phyloP scores from a whole-genome alignment of 208 protist genomes.

The Trypanosomatidae sp. region DNA sequence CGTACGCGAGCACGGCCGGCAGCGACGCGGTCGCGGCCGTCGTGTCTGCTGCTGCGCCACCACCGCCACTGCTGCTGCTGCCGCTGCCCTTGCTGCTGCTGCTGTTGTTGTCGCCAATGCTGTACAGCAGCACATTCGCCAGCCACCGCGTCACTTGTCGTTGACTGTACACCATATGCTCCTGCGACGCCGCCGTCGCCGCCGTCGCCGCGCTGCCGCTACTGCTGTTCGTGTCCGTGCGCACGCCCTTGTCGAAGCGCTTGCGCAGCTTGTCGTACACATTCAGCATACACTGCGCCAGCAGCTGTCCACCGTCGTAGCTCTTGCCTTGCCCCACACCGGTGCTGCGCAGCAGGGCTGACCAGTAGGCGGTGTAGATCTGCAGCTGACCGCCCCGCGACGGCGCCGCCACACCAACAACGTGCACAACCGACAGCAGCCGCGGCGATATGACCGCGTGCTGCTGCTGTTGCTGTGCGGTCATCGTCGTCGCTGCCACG shows the following conservation, averaged over 20 bases:
- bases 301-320: slow-evolving; percentile 51
- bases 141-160: slow-evolving; percentile 93
- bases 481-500: too few species aligned
- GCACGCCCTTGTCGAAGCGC: slow-evolving; percentile 90
- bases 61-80: too few species aligned
- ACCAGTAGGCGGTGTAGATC: slow-evolving; percentile 90
- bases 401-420: slow-evolving; percentile 89
- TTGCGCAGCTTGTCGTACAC: slow-evolving; percentile 88
- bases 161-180: slow-evolving; percentile 95
- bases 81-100: too few species aligned
- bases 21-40: slow-evolving; percentile 81
- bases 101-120: slow-evolving; percentile 73
- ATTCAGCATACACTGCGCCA: slow-evolving; percentile 88
- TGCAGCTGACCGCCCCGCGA: slow-evolving; percentile 68
- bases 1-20: slow-evolving; percentile 87
- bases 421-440: slow-evolving; percentile 91
- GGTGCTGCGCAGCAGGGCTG: slow-evolving; percentile 41
- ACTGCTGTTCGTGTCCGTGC: too few species aligned
- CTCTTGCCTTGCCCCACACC: slow-evolving; percentile 40
- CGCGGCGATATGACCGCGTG: slow-evolving; percentile 88
- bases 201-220: slow-evolving; percentile 7
- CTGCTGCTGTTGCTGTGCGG: too few species aligned
- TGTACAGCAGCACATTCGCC: slow-evolving; percentile 86
- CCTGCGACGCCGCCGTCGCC: too few species aligned
- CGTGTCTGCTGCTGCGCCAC: too few species aligned